Evolutionary conservation across 257 asterid genomes (phyloP).

Genomic region (Nicotiana otophora): DNA sequence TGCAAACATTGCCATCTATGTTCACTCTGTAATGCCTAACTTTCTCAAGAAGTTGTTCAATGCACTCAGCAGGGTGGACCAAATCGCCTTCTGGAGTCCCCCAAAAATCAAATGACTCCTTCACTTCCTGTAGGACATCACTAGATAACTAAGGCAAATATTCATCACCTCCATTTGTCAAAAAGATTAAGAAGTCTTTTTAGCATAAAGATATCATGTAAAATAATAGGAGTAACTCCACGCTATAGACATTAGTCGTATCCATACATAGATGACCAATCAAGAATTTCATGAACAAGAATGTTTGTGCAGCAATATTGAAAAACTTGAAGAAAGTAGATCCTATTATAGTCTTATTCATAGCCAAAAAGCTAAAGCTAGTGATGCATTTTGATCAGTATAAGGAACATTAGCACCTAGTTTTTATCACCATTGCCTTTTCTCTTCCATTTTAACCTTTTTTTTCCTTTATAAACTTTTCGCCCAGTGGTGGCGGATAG

Average conservation of each 20-base stretch:
- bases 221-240: neutral
- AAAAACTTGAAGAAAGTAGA: neutral
- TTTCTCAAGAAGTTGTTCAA: slow-evolving; percentile 22
- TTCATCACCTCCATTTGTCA: neutral
- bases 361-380: neutral
- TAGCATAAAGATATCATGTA: neutral
- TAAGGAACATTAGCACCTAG: neutral
- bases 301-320: neutral
- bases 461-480: neutral
- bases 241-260: neutral
- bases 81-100: slow-evolving; percentile 23
- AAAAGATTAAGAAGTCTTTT: neutral
- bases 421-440: neutral
- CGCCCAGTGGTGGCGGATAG: neutral
- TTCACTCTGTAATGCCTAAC: slow-evolving; percentile 23
- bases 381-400: neutral
- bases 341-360: neutral
- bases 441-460: neutral
- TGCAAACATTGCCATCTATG: slow-evolving; percentile 11
- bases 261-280: neutral
- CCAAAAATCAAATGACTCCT: slow-evolving; percentile 32
- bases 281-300: neutral
- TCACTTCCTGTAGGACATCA: slow-evolving; percentile 14
- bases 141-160: neutral
- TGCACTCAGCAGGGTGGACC: slow-evolving; percentile 27